Conservation (phyloP, 1,139 yeast genomes). For the Pichia sp. region DNA sequence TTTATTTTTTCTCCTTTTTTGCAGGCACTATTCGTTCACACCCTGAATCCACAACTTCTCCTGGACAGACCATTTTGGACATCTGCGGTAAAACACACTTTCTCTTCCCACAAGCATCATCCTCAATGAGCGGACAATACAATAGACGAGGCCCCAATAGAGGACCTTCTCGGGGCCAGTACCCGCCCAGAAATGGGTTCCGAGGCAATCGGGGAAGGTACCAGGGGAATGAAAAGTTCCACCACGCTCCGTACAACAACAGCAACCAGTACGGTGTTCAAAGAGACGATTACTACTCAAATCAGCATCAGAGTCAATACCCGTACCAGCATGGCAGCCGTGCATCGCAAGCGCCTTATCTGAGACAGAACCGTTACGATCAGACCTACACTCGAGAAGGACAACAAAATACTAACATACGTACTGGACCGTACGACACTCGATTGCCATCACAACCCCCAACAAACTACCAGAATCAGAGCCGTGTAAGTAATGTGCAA, state of each 20-base stretch:
- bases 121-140: constrained; percentile 8
- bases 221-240: background rate
- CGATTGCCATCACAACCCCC: background rate
- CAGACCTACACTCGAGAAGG: background rate
- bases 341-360: background rate
- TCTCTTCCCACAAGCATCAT: background rate
- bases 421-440: background rate
- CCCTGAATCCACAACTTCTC: too few relatives aligned
- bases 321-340: background rate
- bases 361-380: background rate
- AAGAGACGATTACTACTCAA: background rate
- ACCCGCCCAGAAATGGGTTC: background rate
- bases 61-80: too few relatives aligned
- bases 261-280: background rate
- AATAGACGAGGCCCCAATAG: constrained; percentile 5
- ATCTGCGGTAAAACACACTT: background rate
- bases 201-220: background rate
- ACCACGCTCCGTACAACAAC: background rate
- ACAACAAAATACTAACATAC: background rate
- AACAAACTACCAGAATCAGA: background rate
- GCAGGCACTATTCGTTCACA: background rate
- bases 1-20: background rate
- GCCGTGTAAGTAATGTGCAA: background rate
- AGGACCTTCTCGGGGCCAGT: background rate
- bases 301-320: background rate